Evolutionary conservation across 2,329 filamentous ascomycete genomes (phyloP).

Genomic region (Penicillium thymicola): DNA sequence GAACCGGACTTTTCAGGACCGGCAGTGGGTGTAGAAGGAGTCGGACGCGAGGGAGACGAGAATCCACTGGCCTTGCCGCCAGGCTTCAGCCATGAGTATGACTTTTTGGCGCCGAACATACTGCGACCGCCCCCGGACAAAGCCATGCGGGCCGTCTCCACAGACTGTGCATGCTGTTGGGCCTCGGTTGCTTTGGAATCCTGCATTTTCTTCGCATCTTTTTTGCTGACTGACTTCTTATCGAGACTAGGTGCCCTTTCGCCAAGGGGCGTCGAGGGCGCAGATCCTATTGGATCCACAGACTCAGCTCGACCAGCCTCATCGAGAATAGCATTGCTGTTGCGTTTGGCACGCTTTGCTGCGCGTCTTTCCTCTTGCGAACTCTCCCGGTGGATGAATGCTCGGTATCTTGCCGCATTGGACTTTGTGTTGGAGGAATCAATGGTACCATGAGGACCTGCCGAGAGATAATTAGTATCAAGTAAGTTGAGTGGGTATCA

Average conservation of each 20-base stretch:
- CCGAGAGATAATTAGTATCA: conserved; percentile 14
- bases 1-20: conserved; percentile 30
- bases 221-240: conserved; percentile 74
- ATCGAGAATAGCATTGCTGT: conserved; percentile 52
- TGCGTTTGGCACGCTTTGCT: conserved; percentile 64
- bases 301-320: conserved; percentile 54
- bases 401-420: conserved; percentile 54
- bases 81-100: conserved; percentile 48
- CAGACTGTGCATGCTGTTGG: conserved; percentile 75
- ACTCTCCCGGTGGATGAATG: conserved; percentile 63
- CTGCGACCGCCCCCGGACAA: conserved; percentile 42
- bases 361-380: conserved; percentile 70
- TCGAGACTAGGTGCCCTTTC: conserved; percentile 59
- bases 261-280: conserved; percentile 48
- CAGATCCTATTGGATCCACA: conserved; percentile 59
- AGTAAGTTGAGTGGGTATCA: neutral
- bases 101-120: conserved; percentile 45
- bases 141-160: conserved; percentile 76
- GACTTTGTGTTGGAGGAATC: conserved; percentile 44
- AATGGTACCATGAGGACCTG: conserved; percentile 39
- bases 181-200: conserved; percentile 72
- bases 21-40: conserved; percentile 28
- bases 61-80: conserved; percentile 37
- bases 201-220: conserved; percentile 76
- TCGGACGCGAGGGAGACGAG: conserved; percentile 36